phyloP scores from a whole-genome alignment of 2,329 filamentous ascomycete genomes.

The Ophiocordyceps camponoti-rufipedis region DNA sequence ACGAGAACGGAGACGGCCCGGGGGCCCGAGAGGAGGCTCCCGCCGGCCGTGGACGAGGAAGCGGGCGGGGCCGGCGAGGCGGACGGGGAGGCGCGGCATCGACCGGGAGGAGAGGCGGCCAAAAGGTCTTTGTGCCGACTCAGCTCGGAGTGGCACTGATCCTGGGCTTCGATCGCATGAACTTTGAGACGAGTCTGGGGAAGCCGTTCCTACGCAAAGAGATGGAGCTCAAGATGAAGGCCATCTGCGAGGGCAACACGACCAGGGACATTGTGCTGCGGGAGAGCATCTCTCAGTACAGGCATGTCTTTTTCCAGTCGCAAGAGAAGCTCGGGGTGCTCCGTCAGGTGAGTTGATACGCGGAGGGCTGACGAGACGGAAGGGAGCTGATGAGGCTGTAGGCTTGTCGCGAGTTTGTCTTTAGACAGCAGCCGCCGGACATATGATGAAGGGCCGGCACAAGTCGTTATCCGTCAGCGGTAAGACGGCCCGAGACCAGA shows the following conservation, averaged over 20 bases:
- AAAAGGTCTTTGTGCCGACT: constrained; percentile 85
- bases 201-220: constrained; percentile 95
- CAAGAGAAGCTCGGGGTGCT: constrained; percentile 54
- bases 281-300: constrained; percentile 75
- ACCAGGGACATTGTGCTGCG: constrained; percentile 58
- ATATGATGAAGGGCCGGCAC: neutral
- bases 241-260: constrained; percentile 76
- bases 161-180: constrained; percentile 86
- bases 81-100: constrained; percentile 22
- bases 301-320: constrained; percentile 68
- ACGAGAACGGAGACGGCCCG: constrained; percentile 17
- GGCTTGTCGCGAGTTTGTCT: constrained; percentile 12
- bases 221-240: constrained; percentile 95
- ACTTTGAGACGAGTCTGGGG: constrained; percentile 77
- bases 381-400: neutral
- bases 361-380: neutral
- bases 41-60: constrained; percentile 27
- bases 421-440: constrained; percentile 5
- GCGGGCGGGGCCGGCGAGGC: constrained; percentile 20
- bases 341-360: constrained; percentile 32
- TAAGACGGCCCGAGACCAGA: too few relatives aligned
- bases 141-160: constrained; percentile 81
- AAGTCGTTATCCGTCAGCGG: too few relatives aligned
- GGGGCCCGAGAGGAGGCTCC: constrained; percentile 4
- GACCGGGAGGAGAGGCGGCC: constrained; percentile 24